phyloP scores from a whole-genome alignment of 768 basidiomycete genomes.

The Fibroporia radiculosa region DNA sequence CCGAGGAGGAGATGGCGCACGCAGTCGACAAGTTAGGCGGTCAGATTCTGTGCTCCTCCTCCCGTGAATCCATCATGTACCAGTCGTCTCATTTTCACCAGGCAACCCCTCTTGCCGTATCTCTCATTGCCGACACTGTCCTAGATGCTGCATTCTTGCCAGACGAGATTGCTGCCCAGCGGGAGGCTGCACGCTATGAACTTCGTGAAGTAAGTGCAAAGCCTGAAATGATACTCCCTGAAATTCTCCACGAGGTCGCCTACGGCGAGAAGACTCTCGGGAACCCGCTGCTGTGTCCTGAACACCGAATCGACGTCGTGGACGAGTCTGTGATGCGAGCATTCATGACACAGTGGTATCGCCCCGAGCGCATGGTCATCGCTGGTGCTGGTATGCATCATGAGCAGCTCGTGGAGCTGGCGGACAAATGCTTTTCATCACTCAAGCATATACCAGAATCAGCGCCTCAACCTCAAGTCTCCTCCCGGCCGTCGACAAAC shows the following conservation, averaged over 20 bases:
- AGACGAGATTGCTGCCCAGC: slow-evolving; percentile 78
- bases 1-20: slow-evolving; percentile 69
- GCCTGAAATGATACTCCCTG: slow-evolving; percentile 90
- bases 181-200: slow-evolving; percentile 87
- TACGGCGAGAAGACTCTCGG: slow-evolving; percentile 74
- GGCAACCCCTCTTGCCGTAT: slow-evolving; percentile 73
- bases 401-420: slow-evolving; percentile 78
- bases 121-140: slow-evolving; percentile 88
- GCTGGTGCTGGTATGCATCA: slow-evolving; percentile 92
- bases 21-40: slow-evolving; percentile 83
- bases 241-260: slow-evolving; percentile 81
- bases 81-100: slow-evolving; percentile 91
- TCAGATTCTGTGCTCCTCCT: slow-evolving; percentile 85
- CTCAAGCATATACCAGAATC: slow-evolving; percentile 31
- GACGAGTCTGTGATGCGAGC: slow-evolving; percentile 51
- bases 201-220: slow-evolving; percentile 80
- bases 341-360: slow-evolving; percentile 76
- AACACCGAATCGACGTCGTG: slow-evolving; percentile 68
- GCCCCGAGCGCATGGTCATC: slow-evolving; percentile 91
- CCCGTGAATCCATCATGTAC: slow-evolving; percentile 94
- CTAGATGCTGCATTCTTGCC: slow-evolving; percentile 65
- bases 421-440: slow-evolving; percentile 77
- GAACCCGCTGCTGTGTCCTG: slow-evolving; percentile 85
- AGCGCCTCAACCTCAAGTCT: slow-evolving; percentile 16
- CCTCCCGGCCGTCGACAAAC: slow-evolving; percentile 17